Evolutionary conservation across 495 filamentous ascomycete genomes (phyloP).

Genomic region (Aspergillus campestris): DNA sequence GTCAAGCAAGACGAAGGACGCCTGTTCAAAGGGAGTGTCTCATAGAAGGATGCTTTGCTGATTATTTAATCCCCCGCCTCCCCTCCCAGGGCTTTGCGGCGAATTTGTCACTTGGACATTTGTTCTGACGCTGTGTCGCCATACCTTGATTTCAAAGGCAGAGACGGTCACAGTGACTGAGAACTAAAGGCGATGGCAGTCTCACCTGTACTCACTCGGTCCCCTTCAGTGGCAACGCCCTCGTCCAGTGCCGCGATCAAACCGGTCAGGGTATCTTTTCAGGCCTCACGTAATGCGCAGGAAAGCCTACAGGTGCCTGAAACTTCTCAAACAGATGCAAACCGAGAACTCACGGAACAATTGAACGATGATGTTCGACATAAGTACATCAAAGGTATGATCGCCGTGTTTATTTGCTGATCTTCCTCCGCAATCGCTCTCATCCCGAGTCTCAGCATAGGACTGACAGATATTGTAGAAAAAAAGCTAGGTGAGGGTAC

Average conservation of each 20-base stretch:
- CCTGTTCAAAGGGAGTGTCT: neutral
- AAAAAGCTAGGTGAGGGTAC: slow-evolving; percentile 93
- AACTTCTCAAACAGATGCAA: slow-evolving; percentile 8
- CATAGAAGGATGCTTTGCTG: too few species aligned
- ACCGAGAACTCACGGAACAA: slow-evolving; percentile 67
- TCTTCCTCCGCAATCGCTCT: neutral
- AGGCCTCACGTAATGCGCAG: slow-evolving; percentile 17
- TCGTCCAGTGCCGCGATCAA: slow-evolving; percentile 29
- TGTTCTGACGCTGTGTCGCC: too few species aligned
- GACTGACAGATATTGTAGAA: slow-evolving; percentile 38
- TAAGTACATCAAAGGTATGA: slow-evolving; percentile 79
- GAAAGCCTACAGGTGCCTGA: slow-evolving; percentile 7
- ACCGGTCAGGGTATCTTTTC: slow-evolving; percentile 28
- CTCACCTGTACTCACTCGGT: slow-evolving; percentile 33
- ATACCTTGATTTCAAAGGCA: too few species aligned
- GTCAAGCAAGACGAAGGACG: neutral
- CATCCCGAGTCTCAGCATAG: neutral
- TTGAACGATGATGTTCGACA: slow-evolving; percentile 79
- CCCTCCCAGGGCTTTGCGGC: neutral
- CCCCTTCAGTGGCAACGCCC: slow-evolving; percentile 21
- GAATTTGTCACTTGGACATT: too few species aligned
- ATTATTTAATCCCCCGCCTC: neutral
- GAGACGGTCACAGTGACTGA: too few species aligned
- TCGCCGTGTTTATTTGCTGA: neutral
- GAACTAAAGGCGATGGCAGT: slow-evolving; percentile 25